Base-by-base conservation (phyloP, 2,329 filamentous ascomycete genomes). In the Magnaporthiopsis incrustans region DNA sequence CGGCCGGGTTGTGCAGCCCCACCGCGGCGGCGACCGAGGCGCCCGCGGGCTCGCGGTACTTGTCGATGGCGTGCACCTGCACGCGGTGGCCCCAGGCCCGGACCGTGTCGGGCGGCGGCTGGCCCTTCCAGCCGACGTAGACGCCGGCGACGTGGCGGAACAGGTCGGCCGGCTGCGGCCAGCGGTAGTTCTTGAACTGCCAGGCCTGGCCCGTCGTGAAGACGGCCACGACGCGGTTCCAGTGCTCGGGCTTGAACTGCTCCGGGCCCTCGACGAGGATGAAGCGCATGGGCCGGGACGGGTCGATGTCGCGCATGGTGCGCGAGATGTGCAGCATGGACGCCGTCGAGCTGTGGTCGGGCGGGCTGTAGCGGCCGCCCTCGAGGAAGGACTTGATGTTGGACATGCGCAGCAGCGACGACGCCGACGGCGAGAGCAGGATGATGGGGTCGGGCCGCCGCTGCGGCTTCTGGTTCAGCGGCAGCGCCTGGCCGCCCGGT, bases 101-200 rank as follows among this genome's bases (percentile, higher is more conserved):
- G 53, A 99, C 88, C 57, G 86, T 88, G 63, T 89, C 85, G 1
- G 95, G 95, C 3, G 88, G 77, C 67, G 87, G 83, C 72, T 98
- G 93, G 61, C 91, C 92, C 66, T 90, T 86, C 91, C 92, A 98
- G 4, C 95, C 95, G 2, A 99, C 87, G 72, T 91, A 96, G 61
- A 99, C 81, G 64, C 95, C 95, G 18, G 92, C 82, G 2, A 92
- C 90, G 72, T 97, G 91, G 69, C 87, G 86, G 79, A 99, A 99
- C 61, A 99, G 82, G 72, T 98, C 95, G 18, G 87, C 84, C 0
- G 95, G 91, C 64, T 89, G 89, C 69, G 89, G 89, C 92, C 95
- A 99, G 77, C 96, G 97, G 84, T 99, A 99, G 69, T 87, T 90
- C 78, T 97, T 97, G 79, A 99, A 99, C 77, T 99, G 95, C 95